These are phyloP conservation scores for Candida odintsovae DNA, from an alignment of 805 yeast genomes.

Conservation along the genomic window DNA sequence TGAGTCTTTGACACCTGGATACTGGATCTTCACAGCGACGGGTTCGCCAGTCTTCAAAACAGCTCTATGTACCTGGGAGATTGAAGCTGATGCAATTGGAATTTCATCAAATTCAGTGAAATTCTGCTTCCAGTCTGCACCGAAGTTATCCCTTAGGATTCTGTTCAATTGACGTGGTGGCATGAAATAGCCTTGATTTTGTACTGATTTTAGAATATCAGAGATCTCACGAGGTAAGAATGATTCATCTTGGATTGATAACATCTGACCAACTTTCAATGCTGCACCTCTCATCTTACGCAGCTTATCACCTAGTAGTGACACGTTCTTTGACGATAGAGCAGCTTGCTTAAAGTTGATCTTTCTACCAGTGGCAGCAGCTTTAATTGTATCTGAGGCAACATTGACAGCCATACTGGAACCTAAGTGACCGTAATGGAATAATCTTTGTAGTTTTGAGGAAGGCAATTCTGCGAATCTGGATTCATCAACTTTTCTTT, in stretches of 20 bases:
- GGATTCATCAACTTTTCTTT: slow-evolving; percentile 32
- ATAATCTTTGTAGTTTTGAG: slow-evolving; percentile 78
- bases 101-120: slow-evolving; percentile 75
- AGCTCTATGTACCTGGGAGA: slow-evolving; percentile 94
- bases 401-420: slow-evolving; percentile 87
- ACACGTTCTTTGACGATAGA: slow-evolving; percentile 77
- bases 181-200: slow-evolving; percentile 95
- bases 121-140: slow-evolving; percentile 68
- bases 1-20: slow-evolving; percentile 92
- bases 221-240: slow-evolving; percentile 83
- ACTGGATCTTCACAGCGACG: slow-evolving; percentile 94
- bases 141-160: slow-evolving; percentile 68
- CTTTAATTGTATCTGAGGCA: slow-evolving; percentile 67
- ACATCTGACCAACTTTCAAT: slow-evolving; percentile 91
- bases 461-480: slow-evolving; percentile 75
- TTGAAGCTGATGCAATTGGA: slow-evolving; percentile 96
- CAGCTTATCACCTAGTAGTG: slow-evolving; percentile 80
- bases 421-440: slow-evolving; percentile 90
- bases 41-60: slow-evolving; percentile 56
- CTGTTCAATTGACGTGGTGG: slow-evolving; percentile 83
- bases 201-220: slow-evolving; percentile 74
- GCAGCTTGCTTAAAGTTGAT: slow-evolving; percentile 53
- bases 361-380: slow-evolving; percentile 50
- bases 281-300: slow-evolving; percentile 99
- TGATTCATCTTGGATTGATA: slow-evolving; percentile 88